Base-by-base conservation (phyloP, 108 stramenopile species). In the Nitzschia inconspicua region DNA sequence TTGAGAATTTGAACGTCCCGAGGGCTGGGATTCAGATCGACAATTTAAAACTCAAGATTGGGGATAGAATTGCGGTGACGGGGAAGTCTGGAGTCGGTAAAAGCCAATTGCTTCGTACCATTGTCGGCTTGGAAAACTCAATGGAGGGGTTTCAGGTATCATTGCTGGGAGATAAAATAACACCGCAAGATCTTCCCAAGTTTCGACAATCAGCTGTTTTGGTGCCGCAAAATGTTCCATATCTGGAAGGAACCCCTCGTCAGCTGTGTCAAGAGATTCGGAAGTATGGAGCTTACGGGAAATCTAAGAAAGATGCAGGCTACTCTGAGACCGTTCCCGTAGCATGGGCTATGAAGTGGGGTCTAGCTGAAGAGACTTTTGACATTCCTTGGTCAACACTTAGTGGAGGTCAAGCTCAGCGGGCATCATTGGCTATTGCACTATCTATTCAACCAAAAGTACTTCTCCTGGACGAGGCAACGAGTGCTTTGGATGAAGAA, bases 381-480 rank as follows among this genome's bases (percentile, higher is more conserved):
- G 79, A 85, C 37, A 70, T 74, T 49, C 63, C 68, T 3, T 92
- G 90, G 93, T 72, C 76, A 32, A 75, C 71, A 20, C 73, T 95
- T 2, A 86, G 84, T 2, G 93, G 93, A 1, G 93, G 90, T 28
- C 89, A 92, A 72, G 74, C 76, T n/a, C 94, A 95, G 62, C 69
- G 91, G n/a, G 60, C 80, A 27, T 44, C 77, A 11, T 57, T 93
- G 53, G 91, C 94, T 0, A 79, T 92, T 10, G 85, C 91, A 10
- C 50, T 95, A 16, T 67, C 88, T 3, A 57, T 75, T 4, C 23
- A 56, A 18, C 84, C 85, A 0, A 44, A 66, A 40, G 68, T 93
- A 0, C 42, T 87, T 16, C 54, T 93, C 16, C 50, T 88, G 23
- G 91, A 93, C 73, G 91, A 93, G 60, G 42, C 62, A 16, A 84